These are phyloP conservation scores for Colletotrichum sp. DNA, from an alignment of 2,329 filamentous ascomycete species.

Conservation along the genomic window DNA sequence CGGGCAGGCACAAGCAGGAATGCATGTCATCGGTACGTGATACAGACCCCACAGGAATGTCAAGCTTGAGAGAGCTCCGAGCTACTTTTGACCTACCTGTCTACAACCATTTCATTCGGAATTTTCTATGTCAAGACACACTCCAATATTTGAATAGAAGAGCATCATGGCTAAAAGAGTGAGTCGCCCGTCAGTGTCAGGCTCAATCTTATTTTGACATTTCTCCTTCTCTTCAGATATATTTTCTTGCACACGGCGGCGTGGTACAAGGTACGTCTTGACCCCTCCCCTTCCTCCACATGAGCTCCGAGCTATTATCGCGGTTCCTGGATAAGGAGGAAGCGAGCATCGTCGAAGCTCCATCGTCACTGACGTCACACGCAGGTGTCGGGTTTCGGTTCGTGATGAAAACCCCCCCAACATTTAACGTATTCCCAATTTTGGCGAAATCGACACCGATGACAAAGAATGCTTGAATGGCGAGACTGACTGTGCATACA, in stretches of 20 bases:
- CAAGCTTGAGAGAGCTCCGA: neutral
- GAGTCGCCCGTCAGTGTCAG: neutral
- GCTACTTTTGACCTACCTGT: conserved; percentile 17
- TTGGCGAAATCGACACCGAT: neutral
- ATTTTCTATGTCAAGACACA: neutral
- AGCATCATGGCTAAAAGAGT: conserved; percentile 41
- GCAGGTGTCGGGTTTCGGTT: conserved; percentile 63
- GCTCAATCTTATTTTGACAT: neutral
- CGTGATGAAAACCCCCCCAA: neutral
- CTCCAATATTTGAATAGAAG: neutral
- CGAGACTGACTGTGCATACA: neutral
- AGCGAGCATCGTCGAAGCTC: neutral
- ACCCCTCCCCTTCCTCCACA: conserved; percentile 53
- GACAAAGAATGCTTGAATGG: neutral
- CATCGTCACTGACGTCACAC: conserved; percentile 29
- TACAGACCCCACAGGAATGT: neutral
- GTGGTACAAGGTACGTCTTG: conserved; percentile 67
- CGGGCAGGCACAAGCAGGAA: neutral
- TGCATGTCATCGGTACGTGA: conserved; percentile 6
- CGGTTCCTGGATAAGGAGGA: neutral
- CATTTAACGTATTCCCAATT: neutral
- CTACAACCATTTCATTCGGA: neutral
- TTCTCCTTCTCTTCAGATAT: conserved; percentile 47
- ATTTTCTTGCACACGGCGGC: conserved; percentile 69
- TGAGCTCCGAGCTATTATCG: conserved; percentile 12